A percentile compares a stretch with the other conserved stretches of the same genome.
These are phyloP conservation scores for Urochloa ruziziensis DNA, from an alignment of 176 grass and related monocot genomes.

Conservation along the genomic window DNA sequence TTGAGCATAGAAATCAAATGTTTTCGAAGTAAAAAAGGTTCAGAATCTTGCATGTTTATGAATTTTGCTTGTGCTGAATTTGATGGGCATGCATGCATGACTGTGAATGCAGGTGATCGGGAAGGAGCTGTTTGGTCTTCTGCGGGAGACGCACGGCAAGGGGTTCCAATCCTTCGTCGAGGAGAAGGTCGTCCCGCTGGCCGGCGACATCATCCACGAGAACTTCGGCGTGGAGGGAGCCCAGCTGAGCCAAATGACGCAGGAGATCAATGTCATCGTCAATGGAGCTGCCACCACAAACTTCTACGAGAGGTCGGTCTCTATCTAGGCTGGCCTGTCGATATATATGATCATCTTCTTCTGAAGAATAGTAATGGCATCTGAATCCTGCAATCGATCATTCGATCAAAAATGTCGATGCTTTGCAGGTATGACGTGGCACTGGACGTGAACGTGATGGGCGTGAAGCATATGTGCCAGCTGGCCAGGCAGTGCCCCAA, in stretches of 20 bases:
- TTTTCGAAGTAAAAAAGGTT: too few species aligned
- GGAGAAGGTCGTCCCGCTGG: slow-evolving; percentile 54
- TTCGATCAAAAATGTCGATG: too few species aligned
- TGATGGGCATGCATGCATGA: not conserved
- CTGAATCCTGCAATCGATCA: too few species aligned
- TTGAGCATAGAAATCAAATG: too few species aligned
- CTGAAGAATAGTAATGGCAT: not conserved
- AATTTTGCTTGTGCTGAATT: too few species aligned
- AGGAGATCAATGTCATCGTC: slow-evolving; percentile 64
- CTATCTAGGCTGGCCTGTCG: too few species aligned
- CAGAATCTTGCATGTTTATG: too few species aligned
- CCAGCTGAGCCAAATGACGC: slow-evolving; percentile 27
- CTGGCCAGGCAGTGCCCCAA: slow-evolving; percentile 62
- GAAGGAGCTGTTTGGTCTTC: slow-evolving; percentile 66
- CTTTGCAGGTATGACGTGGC: slow-evolving; percentile 54
- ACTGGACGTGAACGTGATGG: slow-evolving; percentile 52
- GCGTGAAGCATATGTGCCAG: slow-evolving; percentile 48
- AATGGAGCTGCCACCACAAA: slow-evolving; percentile 76
- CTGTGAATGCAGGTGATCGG: slow-evolving; percentile 49
- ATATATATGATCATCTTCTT: too few species aligned
- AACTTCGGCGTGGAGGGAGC: slow-evolving; percentile 52
- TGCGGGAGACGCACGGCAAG: slow-evolving; percentile 61
- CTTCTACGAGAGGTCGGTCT: slow-evolving; percentile 65
- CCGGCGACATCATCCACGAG: slow-evolving; percentile 60
- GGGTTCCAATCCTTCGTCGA: slow-evolving; percentile 45